These are phyloP conservation scores for Tricholoma sp. DNA, from an alignment of 768 basidiomycete genomes.

Conservation along the genomic window DNA sequence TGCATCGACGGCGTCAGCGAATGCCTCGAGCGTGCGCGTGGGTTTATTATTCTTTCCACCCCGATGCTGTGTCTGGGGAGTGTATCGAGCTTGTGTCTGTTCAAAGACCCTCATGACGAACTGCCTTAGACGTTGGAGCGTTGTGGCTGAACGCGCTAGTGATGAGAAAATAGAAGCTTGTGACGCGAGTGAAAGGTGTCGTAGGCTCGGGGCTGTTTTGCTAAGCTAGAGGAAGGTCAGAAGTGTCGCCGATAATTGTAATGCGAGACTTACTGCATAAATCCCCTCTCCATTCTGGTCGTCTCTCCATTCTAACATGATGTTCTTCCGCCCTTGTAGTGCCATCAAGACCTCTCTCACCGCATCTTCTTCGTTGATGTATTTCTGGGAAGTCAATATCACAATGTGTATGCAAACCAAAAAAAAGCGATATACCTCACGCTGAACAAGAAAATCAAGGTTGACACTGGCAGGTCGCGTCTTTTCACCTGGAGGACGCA, in stretches of 20 bases:
- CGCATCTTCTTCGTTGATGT: slow-evolving; percentile 71
- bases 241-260: neutral
- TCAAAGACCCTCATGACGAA: slow-evolving; percentile 51
- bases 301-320: slow-evolving; percentile 41
- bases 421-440: slow-evolving; percentile 8
- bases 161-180: slow-evolving; percentile 60
- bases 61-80: slow-evolving; percentile 5
- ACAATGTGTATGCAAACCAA: neutral
- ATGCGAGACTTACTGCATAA: slow-evolving; percentile 24
- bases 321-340: slow-evolving; percentile 66
- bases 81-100: slow-evolving; percentile 19
- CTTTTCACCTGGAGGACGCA: slow-evolving; percentile 1
- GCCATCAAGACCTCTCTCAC: slow-evolving; percentile 75
- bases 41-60: slow-evolving; percentile 10
- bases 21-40: slow-evolving; percentile 71
- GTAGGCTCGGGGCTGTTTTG: slow-evolving; percentile 49
- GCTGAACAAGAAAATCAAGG: slow-evolving; percentile 14
- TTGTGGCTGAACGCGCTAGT: slow-evolving; percentile 57
- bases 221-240: slow-evolving; percentile 33
- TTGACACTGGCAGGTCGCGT: neutral
- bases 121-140: slow-evolving; percentile 54
- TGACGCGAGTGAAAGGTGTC: slow-evolving; percentile 63
- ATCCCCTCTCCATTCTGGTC: slow-evolving; percentile 7
- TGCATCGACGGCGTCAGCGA: slow-evolving; percentile 68
- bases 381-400: slow-evolving; percentile 37